These are phyloP conservation scores for Testicularia cyperi DNA, from an alignment of 1,284 basidiomycete genomes.

Conservation along the genomic window DNA sequence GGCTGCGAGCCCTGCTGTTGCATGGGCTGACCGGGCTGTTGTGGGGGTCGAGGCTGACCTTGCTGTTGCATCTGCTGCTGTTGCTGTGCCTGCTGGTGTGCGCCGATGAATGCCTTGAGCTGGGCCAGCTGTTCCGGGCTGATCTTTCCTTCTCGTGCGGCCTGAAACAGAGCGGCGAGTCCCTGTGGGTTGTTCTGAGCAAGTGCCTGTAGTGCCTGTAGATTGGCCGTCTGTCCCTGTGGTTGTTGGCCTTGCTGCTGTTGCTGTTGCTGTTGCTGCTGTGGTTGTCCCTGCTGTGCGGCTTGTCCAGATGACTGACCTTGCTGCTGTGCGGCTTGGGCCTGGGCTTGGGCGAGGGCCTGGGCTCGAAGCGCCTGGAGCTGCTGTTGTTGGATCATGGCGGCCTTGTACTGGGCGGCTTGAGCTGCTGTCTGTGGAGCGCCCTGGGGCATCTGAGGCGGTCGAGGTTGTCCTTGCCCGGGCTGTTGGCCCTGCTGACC, in stretches of 20 bases:
- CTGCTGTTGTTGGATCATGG: constrained; percentile 42
- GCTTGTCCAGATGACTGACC: constrained; percentile 10
- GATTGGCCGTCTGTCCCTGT: constrained; percentile 6
- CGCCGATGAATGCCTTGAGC: constrained; percentile 39
- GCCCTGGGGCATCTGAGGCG: constrained; percentile 14
- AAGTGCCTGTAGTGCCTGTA: constrained; percentile 42
- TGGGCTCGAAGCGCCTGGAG: constrained; percentile 35
- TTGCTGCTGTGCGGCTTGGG: constrained; percentile 10
- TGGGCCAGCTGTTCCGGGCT: constrained; percentile 46
- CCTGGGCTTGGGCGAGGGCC: constrained; percentile 29
- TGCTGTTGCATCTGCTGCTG: constrained; percentile 7
- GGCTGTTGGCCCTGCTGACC: constrained; percentile 13
- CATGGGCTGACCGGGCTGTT: neutral
- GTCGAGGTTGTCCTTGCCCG: constrained; percentile 8
- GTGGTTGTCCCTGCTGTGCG: constrained; percentile 13
- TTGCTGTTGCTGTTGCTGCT: constrained; percentile 14
- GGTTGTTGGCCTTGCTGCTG: constrained; percentile 9
- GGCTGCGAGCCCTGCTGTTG: constrained; percentile 12
- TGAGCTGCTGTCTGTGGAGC: constrained; percentile 19
- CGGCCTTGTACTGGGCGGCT: constrained; percentile 35
- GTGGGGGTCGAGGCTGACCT: constrained; percentile 1
- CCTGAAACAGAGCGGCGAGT: constrained; percentile 43
- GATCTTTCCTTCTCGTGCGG: constrained; percentile 48
- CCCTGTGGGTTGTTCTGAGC: constrained; percentile 52
- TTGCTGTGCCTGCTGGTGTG: constrained; percentile 26